phyloP scores from a whole-genome alignment of 345 rosid genomes.

The Pugionium dolabratum region DNA sequence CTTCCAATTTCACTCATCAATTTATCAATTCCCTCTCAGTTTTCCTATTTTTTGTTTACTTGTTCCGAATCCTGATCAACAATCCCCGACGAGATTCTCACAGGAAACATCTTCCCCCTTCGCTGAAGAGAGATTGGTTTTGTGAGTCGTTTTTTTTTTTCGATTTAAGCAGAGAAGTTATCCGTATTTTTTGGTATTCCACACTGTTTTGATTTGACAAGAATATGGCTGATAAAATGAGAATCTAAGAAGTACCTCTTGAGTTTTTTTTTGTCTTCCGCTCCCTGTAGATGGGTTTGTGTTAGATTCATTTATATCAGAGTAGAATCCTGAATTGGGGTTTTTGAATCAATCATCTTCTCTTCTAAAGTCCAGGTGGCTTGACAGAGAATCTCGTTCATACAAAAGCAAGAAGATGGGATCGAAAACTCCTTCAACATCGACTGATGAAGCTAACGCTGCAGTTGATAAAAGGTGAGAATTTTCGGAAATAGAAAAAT shows the following conservation, averaged over 20 bases:
- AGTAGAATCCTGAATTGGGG: background rate
- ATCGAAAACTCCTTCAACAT: constrained; percentile 47
- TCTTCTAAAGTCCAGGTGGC: constrained; percentile 28
- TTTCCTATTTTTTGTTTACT: background rate
- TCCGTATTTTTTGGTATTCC: constrained; percentile 1
- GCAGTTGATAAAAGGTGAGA: constrained; percentile 27
- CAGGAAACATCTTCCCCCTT: background rate
- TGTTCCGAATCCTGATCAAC: background rate
- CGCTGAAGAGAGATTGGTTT: constrained; percentile 11
- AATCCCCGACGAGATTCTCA: background rate
- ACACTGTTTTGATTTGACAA: constrained; percentile 30
- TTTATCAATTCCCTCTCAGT: background rate
- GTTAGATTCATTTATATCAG: too few species aligned
- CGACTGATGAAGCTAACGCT: constrained; percentile 42
- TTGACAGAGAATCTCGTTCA: constrained; percentile 21
- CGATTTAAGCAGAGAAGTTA: background rate
- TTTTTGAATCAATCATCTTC: background rate
- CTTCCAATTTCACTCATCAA: constrained; percentile 20
- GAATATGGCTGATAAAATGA: constrained; percentile 1
- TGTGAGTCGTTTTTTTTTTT: background rate
- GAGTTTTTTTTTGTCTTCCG: background rate
- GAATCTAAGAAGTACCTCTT: constrained; percentile 5
- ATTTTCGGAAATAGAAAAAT: too few species aligned
- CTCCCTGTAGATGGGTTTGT: background rate
- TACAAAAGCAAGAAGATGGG: constrained; percentile 39